These are phyloP conservation scores for Ustilago loliicola DNA, from an alignment of 1,284 basidiomycete species.

Conservation along the genomic window DNA sequence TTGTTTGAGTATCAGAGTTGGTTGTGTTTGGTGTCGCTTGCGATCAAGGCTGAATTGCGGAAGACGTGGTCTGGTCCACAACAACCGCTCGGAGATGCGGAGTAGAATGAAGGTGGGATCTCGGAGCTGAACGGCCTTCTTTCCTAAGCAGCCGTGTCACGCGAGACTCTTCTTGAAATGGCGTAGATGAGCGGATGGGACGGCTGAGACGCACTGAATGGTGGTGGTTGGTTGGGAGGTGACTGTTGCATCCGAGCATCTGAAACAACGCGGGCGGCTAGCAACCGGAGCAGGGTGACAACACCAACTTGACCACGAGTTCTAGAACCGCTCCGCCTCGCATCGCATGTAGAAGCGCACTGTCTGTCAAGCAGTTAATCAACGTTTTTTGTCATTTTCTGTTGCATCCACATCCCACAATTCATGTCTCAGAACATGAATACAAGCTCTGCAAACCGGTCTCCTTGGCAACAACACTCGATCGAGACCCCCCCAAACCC, in stretches of 20 bases:
- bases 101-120: neutral
- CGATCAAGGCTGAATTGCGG: neutral
- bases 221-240: neutral
- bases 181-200: neutral
- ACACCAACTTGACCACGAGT: neutral
- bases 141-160: neutral
- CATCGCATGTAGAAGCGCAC: constrained; percentile 2
- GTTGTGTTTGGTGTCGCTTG: neutral
- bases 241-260: neutral
- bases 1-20: constrained; percentile 2
- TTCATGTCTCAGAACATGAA: neutral
- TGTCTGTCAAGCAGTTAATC: neutral
- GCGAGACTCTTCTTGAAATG: neutral
- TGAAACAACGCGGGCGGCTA: neutral
- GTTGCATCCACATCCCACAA: neutral
- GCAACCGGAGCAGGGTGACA: neutral
- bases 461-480: constrained; percentile 2
- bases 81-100: neutral
- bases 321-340: neutral
- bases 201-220: neutral
- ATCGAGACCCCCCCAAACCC: neutral
- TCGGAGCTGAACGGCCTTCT: neutral
- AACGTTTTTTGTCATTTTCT: neutral
- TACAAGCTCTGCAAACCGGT: neutral
- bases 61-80: neutral